Evolutionary conservation across 129 eudicot species (phyloP).

Genomic region (Saussurea involucrata): DNA sequence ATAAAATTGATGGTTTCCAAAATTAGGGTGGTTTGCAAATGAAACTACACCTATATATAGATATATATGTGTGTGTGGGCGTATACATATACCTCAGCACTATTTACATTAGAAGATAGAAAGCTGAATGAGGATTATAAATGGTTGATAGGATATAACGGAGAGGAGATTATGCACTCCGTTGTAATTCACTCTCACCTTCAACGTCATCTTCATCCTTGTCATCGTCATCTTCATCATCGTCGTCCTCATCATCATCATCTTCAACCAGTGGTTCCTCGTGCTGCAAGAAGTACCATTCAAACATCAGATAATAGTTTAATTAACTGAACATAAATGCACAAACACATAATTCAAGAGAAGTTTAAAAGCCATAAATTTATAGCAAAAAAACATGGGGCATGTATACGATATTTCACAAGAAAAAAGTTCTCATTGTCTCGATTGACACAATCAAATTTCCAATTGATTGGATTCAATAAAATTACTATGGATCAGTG

Average conservation of each 20-base stretch:
- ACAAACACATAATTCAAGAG: neutral
- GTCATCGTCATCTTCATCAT: conserved; percentile 21
- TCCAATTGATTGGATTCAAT: too few relatives aligned
- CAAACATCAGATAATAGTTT: neutral
- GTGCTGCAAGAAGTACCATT: conserved; percentile 18
- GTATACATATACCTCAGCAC: neutral
- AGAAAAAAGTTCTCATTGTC: too few relatives aligned
- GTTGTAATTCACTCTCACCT: conserved; percentile 15
- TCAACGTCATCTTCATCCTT: conserved; percentile 16
- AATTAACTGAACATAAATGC: too few relatives aligned
- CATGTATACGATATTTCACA: too few relatives aligned
- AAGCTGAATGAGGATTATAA: neutral
- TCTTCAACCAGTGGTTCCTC: conserved; percentile 32
- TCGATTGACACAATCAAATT: too few relatives aligned
- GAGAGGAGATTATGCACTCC: neutral
- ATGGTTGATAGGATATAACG: neutral
- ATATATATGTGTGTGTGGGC: too few relatives aligned
- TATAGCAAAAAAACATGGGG: too few relatives aligned
- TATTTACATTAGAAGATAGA: neutral
- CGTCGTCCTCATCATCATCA: conserved; percentile 27
- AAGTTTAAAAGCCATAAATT: too few relatives aligned
- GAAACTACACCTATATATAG: too few relatives aligned
- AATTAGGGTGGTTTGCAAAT: too few relatives aligned
- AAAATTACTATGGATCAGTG: too few relatives aligned
- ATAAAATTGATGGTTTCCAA: too few relatives aligned